Percentiles rank a stretch among this genome's conserved stretches.
Conservation (phyloP, 768 basidiomycete genomes). For the Xerocomellus intermedius region DNA sequence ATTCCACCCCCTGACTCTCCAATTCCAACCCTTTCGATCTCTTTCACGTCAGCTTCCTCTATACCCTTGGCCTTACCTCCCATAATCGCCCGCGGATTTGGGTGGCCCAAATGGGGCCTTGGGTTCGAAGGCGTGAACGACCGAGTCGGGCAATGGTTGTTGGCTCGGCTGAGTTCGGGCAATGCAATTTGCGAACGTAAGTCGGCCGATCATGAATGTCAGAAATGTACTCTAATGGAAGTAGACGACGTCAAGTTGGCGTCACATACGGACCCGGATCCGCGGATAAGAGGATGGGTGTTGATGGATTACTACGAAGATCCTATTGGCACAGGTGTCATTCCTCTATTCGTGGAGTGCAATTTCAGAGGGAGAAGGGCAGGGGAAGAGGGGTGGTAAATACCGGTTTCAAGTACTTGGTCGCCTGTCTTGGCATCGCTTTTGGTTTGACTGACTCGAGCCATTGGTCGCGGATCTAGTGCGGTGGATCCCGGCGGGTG, state of each 20-base stretch:
- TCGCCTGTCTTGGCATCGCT: not conserved
- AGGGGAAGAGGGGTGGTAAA: conserved; percentile 44
- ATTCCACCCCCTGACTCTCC: conserved; percentile 36
- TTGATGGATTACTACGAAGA: conserved; percentile 72
- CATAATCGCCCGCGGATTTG: conserved; percentile 76
- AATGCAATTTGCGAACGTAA: not conserved
- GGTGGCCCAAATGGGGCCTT: conserved; percentile 72
- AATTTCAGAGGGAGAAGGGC: conserved; percentile 58
- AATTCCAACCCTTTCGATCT: conserved; percentile 60
- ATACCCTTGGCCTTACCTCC: conserved; percentile 81
- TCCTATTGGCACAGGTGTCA: conserved; percentile 50
- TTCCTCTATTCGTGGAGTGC: conserved; percentile 72
- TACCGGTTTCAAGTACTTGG: not conserved
- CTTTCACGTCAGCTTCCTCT: conserved; percentile 78
- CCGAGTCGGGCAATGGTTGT: conserved; percentile 68
- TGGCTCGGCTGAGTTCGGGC: conserved; percentile 44
- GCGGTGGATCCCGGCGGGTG: not conserved
- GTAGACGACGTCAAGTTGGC: not conserved
- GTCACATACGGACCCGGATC: conserved; percentile 12
- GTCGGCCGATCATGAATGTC: not conserved
- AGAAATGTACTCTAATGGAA: not conserved
- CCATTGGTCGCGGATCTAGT: not conserved
- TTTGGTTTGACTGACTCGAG: not conserved
- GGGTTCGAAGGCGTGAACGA: conserved; percentile 88
- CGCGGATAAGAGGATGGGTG: conserved; percentile 69